Evolutionary conservation across 176 grass and related monocot species (phyloP), one percentile per base, ranked within the genome.

Genomic region (Avena sativa): DNA sequence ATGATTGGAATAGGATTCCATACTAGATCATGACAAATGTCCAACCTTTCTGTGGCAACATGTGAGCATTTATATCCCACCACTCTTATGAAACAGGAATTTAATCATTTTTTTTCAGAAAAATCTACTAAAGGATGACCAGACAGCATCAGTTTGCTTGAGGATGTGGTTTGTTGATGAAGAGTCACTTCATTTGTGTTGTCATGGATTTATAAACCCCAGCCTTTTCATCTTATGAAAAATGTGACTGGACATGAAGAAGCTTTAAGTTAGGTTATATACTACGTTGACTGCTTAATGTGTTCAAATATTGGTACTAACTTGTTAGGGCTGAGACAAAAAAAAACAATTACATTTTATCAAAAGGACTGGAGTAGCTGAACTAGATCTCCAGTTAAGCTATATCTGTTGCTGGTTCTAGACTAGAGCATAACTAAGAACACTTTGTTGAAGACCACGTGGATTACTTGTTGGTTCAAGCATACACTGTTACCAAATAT

Each of bases 311-410:
- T n/a, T 25, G 5, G 17, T 70, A 83, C 19, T 57, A 14, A 44
- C 12, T 12, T 9, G n/a, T 71, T 15, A 9, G 6, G 19, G 2
- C 9, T 15, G 16, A 78, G 66, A 57, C 20, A 58, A 3, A n/a
- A 83, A 83, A 30, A 23, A 43, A 5, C 50, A 43, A 43, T 1
- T 43, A 43, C 26, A 83, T 81, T 81, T 69, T 50, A 53, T 32
- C 48, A 55, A 70, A 49, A 56, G 49, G 43, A 30, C 61, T 66
- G 25, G 44, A 40, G 65, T 25, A 49, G 80, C 38, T 83, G 49
- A 83, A 70, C 71, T 38, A 16, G 36, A 69, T 56, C 4, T 23
- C n/a, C 49, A 38, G 20, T 72, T 72, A 44, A 43, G 50, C 38
- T 55, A 15, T 40, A 44, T 34, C 8, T 3, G 3, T 44, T 71